Percentiles rank a stretch among this genome's conserved stretches.
Conservation (phyloP, 2,329 filamentous ascomycete genomes). For the Diaporthe ilicicola region DNA sequence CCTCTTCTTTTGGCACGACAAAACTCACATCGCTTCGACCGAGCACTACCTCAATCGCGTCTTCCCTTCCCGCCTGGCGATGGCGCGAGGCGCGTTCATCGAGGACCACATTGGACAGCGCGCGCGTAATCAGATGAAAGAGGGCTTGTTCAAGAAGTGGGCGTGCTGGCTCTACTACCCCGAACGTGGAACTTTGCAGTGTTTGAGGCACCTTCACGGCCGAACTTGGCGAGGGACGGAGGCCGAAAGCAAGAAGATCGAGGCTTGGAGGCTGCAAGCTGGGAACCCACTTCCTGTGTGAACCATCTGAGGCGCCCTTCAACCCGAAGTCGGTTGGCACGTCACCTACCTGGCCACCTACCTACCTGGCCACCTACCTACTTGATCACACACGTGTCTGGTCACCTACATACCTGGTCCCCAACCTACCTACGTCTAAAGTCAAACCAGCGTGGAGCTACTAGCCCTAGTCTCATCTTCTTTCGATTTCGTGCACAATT, state of each 20-base stretch:
- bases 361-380: too few relatives aligned
- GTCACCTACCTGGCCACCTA: too few relatives aligned
- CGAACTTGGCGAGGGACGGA: slow-evolving; percentile 57
- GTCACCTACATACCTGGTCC: too few relatives aligned
- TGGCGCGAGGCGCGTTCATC: slow-evolving; percentile 62
- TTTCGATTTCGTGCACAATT: too few relatives aligned
- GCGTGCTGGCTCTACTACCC: slow-evolving; percentile 66
- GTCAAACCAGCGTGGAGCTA: too few relatives aligned
- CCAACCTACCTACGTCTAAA: too few relatives aligned
- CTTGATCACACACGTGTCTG: too few relatives aligned
- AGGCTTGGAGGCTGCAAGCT: slow-evolving; percentile 7
- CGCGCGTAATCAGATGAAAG: slow-evolving; percentile 65
- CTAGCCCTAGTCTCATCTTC: too few relatives aligned
- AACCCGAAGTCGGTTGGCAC: neutral
- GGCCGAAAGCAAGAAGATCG: slow-evolving; percentile 33
- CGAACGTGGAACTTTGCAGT: slow-evolving; percentile 52
- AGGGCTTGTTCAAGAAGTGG: slow-evolving; percentile 60
- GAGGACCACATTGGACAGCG: slow-evolving; percentile 65
- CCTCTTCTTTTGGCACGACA: slow-evolving; percentile 68
- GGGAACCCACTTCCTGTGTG: neutral
- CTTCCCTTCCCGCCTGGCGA: slow-evolving; percentile 58
- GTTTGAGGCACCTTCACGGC: slow-evolving; percentile 60
- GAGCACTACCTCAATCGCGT: slow-evolving; percentile 59
- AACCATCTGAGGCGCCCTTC: too few relatives aligned
- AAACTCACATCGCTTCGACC: slow-evolving; percentile 60